phyloP scores from a whole-genome alignment of 2,329 filamentous ascomycete genomes.

The Cladosporium sp. region DNA sequence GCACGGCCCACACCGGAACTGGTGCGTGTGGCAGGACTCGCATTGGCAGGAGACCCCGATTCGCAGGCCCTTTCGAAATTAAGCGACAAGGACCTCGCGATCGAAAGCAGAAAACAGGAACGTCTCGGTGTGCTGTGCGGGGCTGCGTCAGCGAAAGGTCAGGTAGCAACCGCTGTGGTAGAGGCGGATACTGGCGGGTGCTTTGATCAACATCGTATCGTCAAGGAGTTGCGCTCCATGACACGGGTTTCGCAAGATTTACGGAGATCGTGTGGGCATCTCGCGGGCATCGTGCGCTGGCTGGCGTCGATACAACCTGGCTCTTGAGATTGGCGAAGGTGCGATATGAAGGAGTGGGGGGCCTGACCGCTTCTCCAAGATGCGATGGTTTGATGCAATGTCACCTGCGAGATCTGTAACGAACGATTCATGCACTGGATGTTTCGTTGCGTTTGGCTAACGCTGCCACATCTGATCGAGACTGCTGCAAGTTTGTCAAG shows the following conservation, averaged over 20 bases:
- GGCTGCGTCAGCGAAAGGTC: not conserved
- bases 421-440: too few relatives aligned
- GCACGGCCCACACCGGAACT: not conserved
- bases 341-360: not conserved
- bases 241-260: not conserved
- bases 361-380: not conserved
- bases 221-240: constrained; percentile 13
- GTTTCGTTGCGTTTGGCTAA: not conserved
- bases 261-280: constrained; percentile 9
- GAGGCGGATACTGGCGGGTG: not conserved
- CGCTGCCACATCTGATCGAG: not conserved
- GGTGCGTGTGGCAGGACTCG: not conserved
- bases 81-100: constrained; percentile 7
- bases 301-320: not conserved
- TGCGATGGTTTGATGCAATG: not conserved
- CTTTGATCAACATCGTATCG: constrained; percentile 12
- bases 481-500: not conserved
- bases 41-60: not conserved
- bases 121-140: not conserved
- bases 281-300: not conserved
- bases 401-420: not conserved
- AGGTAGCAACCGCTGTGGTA: not conserved
- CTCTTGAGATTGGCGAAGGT: not conserved
- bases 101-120: constrained; percentile 1
- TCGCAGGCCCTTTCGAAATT: not conserved